These are phyloP conservation scores for Oryza meyeriana DNA, from an alignment of 176 grass and related monocot species.

Conservation along the genomic window DNA sequence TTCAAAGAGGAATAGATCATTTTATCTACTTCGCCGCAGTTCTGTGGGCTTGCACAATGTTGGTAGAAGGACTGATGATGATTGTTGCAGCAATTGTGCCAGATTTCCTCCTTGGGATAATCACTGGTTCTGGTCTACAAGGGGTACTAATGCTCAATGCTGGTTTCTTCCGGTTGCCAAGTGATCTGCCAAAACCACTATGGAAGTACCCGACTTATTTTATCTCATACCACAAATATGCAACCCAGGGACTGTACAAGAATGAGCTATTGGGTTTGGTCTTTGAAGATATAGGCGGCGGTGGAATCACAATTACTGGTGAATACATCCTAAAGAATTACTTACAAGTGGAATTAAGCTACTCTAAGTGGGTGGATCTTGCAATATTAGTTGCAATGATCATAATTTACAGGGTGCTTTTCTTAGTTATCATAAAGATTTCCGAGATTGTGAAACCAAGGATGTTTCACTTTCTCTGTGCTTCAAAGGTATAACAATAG, in stretches of 20 bases:
- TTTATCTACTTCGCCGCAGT: constrained; percentile 39
- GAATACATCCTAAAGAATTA: constrained; percentile 37
- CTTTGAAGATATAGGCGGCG: constrained; percentile 12
- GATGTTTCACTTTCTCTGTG: not conserved
- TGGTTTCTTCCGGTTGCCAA: constrained; percentile 48
- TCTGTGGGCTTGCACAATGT: constrained; percentile 43
- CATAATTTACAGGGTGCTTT: constrained; percentile 49
- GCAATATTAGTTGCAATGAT: constrained; percentile 51
- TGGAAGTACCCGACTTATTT: constrained; percentile 66
- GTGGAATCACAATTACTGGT: constrained; percentile 15
- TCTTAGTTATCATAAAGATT: constrained; percentile 37
- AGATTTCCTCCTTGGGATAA: constrained; percentile 47
- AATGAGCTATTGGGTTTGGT: constrained; percentile 49
- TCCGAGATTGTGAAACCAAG: constrained; percentile 35
- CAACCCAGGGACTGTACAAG: constrained; percentile 61
- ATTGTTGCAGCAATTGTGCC: constrained; percentile 49
- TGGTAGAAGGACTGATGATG: constrained; percentile 58
- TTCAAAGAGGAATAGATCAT: constrained; percentile 31
- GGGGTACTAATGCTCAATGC: constrained; percentile 53
- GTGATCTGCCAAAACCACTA: constrained; percentile 39
- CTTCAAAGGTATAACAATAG: not conserved
- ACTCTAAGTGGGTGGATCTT: constrained; percentile 64
- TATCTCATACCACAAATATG: constrained; percentile 66
- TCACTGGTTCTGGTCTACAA: constrained; percentile 45
- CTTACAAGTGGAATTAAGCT: constrained; percentile 47